A percentile compares a stretch with the other conserved stretches of the same genome.
Evolutionary conservation across 73 alveolate species (phyloP).

Genomic region (Paramecium tetraurelia): DNA sequence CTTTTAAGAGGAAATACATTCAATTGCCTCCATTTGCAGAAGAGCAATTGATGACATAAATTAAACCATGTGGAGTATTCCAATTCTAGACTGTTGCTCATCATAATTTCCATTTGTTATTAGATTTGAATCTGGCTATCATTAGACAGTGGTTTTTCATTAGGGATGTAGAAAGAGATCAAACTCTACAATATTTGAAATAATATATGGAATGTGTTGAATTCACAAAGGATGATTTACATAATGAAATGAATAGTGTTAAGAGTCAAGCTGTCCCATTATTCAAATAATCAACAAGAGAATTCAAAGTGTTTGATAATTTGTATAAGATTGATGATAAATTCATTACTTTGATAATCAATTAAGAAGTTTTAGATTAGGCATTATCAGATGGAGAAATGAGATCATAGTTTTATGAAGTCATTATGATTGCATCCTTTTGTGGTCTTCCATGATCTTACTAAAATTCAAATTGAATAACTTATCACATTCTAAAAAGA

Average conservation of each 20-base stretch:
- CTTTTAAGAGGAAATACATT: not conserved
- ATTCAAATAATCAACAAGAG: slow-evolving; percentile 1
- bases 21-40: not conserved
- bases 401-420: not conserved
- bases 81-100: not conserved
- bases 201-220: slow-evolving; percentile 48
- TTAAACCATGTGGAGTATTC: slow-evolving; percentile 12
- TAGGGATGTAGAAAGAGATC: slow-evolving; percentile 21
- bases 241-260: slow-evolving; percentile 15
- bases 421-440: slow-evolving; percentile 13
- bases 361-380: not conserved
- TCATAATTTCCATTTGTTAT: slow-evolving; percentile 29
- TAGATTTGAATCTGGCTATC: slow-evolving; percentile 21
- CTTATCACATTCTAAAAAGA: not conserved
- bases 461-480: not conserved
- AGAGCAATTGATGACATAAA: slow-evolving; percentile 13
- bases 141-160: slow-evolving; percentile 21
- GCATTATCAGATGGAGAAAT: slow-evolving; percentile 5
- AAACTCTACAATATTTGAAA: not conserved
- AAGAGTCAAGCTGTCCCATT: slow-evolving; percentile 20
- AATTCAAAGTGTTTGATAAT: slow-evolving; percentile 32
- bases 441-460: slow-evolving; percentile 5
- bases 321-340: slow-evolving; percentile 46
- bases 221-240: slow-evolving; percentile 33
- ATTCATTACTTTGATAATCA: not conserved